Evolutionary conservation across 2,329 filamentous ascomycete genomes (phyloP), one percentile per base, ranked within the genome.

Genomic region (Botrytis hyacinthi): DNA sequence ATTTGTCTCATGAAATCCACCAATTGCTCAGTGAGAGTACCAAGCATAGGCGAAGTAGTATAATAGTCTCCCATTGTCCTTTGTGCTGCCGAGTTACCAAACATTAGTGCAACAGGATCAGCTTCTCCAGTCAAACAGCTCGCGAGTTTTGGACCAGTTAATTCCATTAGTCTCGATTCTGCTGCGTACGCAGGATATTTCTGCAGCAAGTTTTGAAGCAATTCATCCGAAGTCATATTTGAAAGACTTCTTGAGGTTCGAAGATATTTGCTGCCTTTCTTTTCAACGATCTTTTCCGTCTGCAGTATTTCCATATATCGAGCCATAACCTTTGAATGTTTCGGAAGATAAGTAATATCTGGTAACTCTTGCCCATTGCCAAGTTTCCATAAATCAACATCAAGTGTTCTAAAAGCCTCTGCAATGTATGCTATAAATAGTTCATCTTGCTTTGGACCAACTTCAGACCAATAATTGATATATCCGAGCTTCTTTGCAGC

Each of bases 111-210:
- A 9, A 80, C 14, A 1, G 74, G 73, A 32, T 80, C 79, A 4
- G 67, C 35, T 16, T 74, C 67, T 5, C 79, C 79, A 6, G 26
- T 62, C 14, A 80, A 69, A 46, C 74, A 77, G 16, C 73, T 69
- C 1, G 78, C 78, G 10, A 80, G 62, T 32, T 72, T 57, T 8
- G 73, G 73, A 5, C 78, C 79, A 0, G 74, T 73, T 1, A 74
- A 42, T 6, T 74, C 59, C 2, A 78, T 68, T 1, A 80, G 72
- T 18, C 76, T 76, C 69, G 73, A 59, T 18, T 74, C 75, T 8
- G 35, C 48, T 20, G 73, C 75, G 57, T 84, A 81, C 10, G 80
- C 74, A 1, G 84, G 83, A 48, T 78, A 81, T 10, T 78, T 62
- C 32, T 77, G 77, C 14, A 83, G 67, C 7, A 73, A 72, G 4